Percentiles rank a stretch among this genome's conserved stretches.
These are phyloP conservation scores for Litchi chinensis DNA, from an alignment of 345 rosid genomes.

Conservation along the genomic window DNA sequence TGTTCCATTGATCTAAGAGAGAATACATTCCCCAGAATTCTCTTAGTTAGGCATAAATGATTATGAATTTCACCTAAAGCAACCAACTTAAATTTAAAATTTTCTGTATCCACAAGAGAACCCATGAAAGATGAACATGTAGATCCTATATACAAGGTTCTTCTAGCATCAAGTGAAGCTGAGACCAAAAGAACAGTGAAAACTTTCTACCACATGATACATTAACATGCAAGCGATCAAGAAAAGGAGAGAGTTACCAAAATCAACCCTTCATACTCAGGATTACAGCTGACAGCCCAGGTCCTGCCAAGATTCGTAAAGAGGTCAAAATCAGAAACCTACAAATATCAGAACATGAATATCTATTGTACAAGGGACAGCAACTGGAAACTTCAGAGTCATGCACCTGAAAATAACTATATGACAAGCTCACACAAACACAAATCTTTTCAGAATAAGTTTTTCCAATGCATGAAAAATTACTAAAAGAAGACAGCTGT, in stretches of 20 bases:
- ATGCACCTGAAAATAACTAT: constrained; percentile 7
- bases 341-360: constrained; percentile 12
- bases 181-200: background rate
- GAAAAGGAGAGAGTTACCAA: constrained; percentile 57
- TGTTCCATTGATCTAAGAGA: background rate
- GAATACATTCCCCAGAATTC: background rate
- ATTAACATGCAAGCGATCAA: constrained; percentile 5
- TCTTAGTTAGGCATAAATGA: background rate
- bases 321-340: constrained; percentile 14
- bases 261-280: constrained; percentile 76
- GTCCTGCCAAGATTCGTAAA: constrained; percentile 61
- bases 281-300: constrained; percentile 85
- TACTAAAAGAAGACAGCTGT: constrained; percentile 10
- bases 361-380: background rate
- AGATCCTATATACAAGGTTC: background rate
- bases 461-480: constrained; percentile 17
- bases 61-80: background rate
- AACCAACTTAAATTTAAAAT: background rate
- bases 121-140: background rate
- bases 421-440: constrained; percentile 9
- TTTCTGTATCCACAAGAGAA: background rate
- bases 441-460: background rate
- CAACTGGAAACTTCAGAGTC: constrained; percentile 14
- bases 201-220: background rate
- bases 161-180: background rate